Evolutionary conservation across 2,329 filamentous ascomycete genomes (phyloP), one percentile per base, ranked within the genome.

Genomic region (Penicillium sp.): DNA sequence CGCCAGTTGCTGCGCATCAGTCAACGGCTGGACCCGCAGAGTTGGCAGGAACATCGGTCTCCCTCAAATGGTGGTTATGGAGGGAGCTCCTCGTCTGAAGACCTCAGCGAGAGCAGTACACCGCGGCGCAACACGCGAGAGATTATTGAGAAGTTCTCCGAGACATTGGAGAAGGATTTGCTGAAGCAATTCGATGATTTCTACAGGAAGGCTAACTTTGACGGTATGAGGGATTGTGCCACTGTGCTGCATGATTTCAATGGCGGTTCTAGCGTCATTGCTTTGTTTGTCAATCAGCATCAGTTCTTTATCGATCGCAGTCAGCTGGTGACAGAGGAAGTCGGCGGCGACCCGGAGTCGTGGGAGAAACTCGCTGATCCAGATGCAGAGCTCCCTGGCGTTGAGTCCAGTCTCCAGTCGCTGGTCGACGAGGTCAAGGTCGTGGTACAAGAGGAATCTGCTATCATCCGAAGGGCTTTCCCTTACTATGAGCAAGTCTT

Each of bases 281-380:
- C 90, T 13, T 81, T 93, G 10, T 99, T 97, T 72, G 93, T 99
- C 68, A 99, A 99, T 70, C 94, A 99, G 72, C 95, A 99, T 75
- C 91, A 96, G 68, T 99, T 99, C 81, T 99, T 99, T 76, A 97
- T 99, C 68, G 94, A 97, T 70, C 83, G 92, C 26, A 94, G 91
- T 62, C 93, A 97, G 71, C 79, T 99, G 53, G 87, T 96, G 46
- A 89, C 88, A 0, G 92, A 96, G 66, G 92, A 96, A 70, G 84
- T 96, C 38, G 72, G 71, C 23, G 76, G 76, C 27, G 76, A 80
- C 58, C 66, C 70, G n/a, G 76, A 91, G 58, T 87, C 85, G 2
- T 97, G 93, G 92, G 93, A 97, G 53, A 87, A 88, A 62, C 80
- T 99, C 48, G 93, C 95, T 43, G 94, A 99, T 68, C 95, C 95